Evolutionary conservation across 768 basidiomycete species (phyloP).

Genomic region (Mycena leptocephala): DNA sequence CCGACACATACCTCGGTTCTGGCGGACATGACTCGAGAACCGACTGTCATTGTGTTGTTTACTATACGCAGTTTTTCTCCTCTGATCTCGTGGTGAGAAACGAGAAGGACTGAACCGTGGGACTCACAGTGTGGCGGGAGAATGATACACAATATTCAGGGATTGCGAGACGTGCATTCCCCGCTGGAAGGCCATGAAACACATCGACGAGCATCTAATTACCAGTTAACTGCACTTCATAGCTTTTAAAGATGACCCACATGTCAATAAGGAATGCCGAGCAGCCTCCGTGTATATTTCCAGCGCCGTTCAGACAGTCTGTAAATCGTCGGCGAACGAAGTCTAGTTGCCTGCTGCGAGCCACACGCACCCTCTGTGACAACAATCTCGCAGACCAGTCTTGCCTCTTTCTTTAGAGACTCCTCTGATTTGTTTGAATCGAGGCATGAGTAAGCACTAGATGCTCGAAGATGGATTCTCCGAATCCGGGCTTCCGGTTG

Average conservation of each 20-base stretch:
- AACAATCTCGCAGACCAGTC: constrained; percentile 61
- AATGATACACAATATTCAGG: constrained; percentile 69
- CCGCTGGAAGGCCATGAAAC: constrained; percentile 51
- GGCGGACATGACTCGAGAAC: constrained; percentile 63
- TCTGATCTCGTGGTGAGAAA: constrained; percentile 42
- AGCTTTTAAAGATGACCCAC: constrained; percentile 48
- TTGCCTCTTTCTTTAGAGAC: constrained; percentile 58
- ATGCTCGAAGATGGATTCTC: constrained; percentile 37
- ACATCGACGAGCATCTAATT: constrained; percentile 67
- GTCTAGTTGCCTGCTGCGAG: not conserved
- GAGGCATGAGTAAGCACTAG: constrained; percentile 59
- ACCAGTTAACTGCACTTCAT: not conserved
- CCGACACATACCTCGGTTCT: constrained; percentile 62
- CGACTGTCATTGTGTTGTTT: constrained; percentile 66
- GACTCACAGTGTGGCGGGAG: constrained; percentile 67
- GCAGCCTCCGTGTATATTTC: constrained; percentile 71
- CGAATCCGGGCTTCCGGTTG: constrained; percentile 9
- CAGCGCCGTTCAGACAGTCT: constrained; percentile 72
- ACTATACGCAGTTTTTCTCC: constrained; percentile 68
- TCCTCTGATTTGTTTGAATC: constrained; percentile 62
- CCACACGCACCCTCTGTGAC: constrained; percentile 59
- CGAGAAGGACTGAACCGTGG: not conserved
- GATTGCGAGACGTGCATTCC: constrained; percentile 63
- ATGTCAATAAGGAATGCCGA: constrained; percentile 69
- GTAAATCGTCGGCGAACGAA: not conserved